Evolutionary conservation across 2,329 filamentous ascomycete species (phyloP).

Genomic region (Dactylellina haptotyla): DNA sequence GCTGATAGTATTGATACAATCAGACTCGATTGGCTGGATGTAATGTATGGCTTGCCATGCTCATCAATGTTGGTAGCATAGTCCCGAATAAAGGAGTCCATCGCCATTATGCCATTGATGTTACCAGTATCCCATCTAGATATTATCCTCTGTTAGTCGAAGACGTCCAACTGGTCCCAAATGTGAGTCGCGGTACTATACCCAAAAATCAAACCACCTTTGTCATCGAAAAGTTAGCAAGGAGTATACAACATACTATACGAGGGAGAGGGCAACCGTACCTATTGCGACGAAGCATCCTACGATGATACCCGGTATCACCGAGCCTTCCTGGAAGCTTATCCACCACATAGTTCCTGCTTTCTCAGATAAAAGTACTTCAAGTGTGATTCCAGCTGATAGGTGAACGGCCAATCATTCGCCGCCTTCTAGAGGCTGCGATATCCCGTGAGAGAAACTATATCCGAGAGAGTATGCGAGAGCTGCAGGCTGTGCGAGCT

Average conservation of each 20-base stretch:
- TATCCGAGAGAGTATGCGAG: not conserved
- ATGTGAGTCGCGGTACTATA: not conserved
- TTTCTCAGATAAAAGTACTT: conserved; percentile 3
- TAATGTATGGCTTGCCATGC: conserved; percentile 40
- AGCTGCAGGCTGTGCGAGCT: not conserved
- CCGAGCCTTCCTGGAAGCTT: conserved; percentile 50
- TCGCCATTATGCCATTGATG: conserved; percentile 70
- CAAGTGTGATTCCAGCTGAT: conserved; percentile 5
- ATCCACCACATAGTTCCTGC: conserved; percentile 54
- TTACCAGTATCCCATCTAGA: conserved; percentile 65
- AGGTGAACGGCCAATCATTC: conserved; percentile 8
- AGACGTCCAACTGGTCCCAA: not conserved
- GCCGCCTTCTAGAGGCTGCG: conserved; percentile 43
- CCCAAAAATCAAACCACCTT: conserved; percentile 53
- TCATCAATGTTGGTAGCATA: conserved; percentile 26
- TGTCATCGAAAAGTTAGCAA: not conserved
- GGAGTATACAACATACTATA: not conserved
- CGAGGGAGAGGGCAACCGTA: not conserved
- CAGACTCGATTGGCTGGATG: conserved; percentile 67
- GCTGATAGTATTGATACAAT: conserved; percentile 80
- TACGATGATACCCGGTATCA: conserved; percentile 49
- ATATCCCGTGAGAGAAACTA: conserved; percentile 27
- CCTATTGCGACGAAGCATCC: conserved; percentile 54
- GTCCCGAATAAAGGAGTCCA: conserved; percentile 60
- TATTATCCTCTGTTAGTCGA: not conserved